phyloP scores from a whole-genome alignment of 202 grass and related monocot genomes.

The Zoysia matrella region DNA sequence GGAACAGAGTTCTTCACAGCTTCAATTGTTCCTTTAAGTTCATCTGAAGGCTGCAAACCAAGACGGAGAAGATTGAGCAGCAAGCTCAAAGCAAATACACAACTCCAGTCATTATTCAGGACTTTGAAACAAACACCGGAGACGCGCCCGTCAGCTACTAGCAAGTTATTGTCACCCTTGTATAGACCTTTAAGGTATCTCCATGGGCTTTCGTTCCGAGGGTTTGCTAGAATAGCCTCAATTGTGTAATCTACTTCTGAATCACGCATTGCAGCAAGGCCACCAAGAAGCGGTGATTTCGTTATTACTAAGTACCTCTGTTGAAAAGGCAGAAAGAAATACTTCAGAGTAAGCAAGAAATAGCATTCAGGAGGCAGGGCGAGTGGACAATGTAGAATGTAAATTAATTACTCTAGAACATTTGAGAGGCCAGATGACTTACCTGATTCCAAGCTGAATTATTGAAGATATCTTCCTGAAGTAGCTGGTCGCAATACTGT shows the following conservation, averaged over 20 bases:
- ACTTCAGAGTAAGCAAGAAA: slow-evolving; percentile 57
- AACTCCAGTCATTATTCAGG: slow-evolving; percentile 59
- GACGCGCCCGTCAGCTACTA: slow-evolving; percentile 60
- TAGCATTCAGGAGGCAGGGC: neutral
- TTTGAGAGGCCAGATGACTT: slow-evolving; percentile 4
- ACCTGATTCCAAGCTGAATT: slow-evolving; percentile 99
- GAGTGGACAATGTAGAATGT: slow-evolving; percentile 3
- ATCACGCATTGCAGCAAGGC: slow-evolving; percentile 69
- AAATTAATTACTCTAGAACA: neutral
- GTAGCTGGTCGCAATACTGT: slow-evolving; percentile 71
- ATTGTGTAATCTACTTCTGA: slow-evolving; percentile 85
- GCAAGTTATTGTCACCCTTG: slow-evolving; percentile 64
- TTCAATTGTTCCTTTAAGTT: slow-evolving; percentile 58
- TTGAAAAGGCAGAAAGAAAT: slow-evolving; percentile 26
- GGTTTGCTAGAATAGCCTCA: slow-evolving; percentile 65
- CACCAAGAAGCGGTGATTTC: slow-evolving; percentile 77
- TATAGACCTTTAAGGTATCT: slow-evolving; percentile 84
- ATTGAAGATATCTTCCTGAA: slow-evolving; percentile 92
- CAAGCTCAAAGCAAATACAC: slow-evolving; percentile 71
- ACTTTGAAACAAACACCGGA: slow-evolving; percentile 73
- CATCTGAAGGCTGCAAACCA: slow-evolving; percentile 74
- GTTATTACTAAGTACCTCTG: slow-evolving; percentile 91
- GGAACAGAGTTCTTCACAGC: slow-evolving; percentile 39
- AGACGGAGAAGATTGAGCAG: slow-evolving; percentile 72
- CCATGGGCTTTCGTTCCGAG: slow-evolving; percentile 94